Base-by-base conservation (phyloP, 768 basidiomycete species). In the Mycena venus region DNA sequence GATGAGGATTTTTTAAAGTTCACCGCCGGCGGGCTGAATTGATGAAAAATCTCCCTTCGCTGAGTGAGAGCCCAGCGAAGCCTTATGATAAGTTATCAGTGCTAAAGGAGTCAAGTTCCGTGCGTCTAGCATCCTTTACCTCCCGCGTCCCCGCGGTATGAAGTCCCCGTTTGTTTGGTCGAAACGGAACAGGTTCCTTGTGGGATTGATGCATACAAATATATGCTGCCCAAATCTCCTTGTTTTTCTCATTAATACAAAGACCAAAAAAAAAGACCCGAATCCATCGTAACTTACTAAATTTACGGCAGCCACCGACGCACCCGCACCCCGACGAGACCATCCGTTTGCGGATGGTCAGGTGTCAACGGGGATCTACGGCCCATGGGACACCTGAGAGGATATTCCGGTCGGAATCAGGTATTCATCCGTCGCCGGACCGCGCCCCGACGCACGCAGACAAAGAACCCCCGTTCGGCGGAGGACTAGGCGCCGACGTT, bases 11-110 rank as follows among this genome's bases (percentile, higher is more conserved):
- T 65, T 25, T 51, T 51, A 51, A 9, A 27, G 47, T 73, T 67
- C 29, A 49, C 72, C 72, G 64, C 21, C 72, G 72, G 71, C 31
- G 47, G 72, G n/a, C n/a, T n/a, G n/a, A 73, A 61, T 42, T 42
- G 8, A 60, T 49, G 55, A 59, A 59, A 23, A 58, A 34, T 58
- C 55, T 49, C 55, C 62, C 36, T 65, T 72, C 62, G n/a, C n/a
- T n/a, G n/a, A n/a, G n/a, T n/a, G 21, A 62, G 40, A 61, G 32
- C 38, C 2, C 49, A 40, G 53, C 70, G 53, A 62, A 36, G 42
- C 19, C 58, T 29, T 61, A 65, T 68, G 72, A 67, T 67, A 51
- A 51, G 49, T 51, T 51, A 66, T 60, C 65, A 73, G 47, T 73
- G 65, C 72, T 65, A 64, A 66, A 42, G 21, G 55, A 21, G 27